These are phyloP conservation scores for Nemania sp. DNA, from an alignment of 2,329 filamentous ascomycete genomes.

Conservation along the genomic window DNA sequence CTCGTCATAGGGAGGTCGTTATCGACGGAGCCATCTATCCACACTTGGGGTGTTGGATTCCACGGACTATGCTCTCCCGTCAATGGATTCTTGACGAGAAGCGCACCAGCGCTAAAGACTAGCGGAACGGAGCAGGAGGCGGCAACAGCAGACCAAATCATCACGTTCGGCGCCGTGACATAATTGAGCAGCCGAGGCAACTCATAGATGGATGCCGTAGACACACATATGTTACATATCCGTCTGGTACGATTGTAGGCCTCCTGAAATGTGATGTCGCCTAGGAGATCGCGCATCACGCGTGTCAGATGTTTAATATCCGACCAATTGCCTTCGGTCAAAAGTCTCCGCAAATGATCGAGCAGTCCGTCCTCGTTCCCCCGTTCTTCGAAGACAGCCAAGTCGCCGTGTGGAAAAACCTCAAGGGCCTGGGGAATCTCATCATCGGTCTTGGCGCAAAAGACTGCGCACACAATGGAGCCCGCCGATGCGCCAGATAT, in stretches of 20 bases:
- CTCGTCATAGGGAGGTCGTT: conserved; percentile 91
- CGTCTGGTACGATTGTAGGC: conserved; percentile 92
- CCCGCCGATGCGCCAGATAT: conserved; percentile 88
- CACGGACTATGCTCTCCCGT: conserved; percentile 80
- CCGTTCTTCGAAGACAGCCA: conserved; percentile 76
- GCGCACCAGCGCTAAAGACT: conserved; percentile 76
- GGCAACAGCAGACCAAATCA: conserved; percentile 97
- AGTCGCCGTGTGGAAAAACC: conserved; percentile 76
- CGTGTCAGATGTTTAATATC: conserved; percentile 80
- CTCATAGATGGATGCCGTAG: conserved; percentile 84
- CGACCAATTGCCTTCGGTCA: conserved; percentile 83
- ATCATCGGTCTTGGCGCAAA: conserved; percentile 77
- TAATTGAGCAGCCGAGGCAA: conserved; percentile 88
- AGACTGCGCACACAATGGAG: conserved; percentile 80
- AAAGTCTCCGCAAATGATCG: conserved; percentile 70
- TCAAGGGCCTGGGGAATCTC: conserved; percentile 73
- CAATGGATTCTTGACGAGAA: conserved; percentile 82
- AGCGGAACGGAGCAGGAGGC: conserved; percentile 92
- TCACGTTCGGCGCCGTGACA: conserved; percentile 87
- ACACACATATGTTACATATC: conserved; percentile 93
- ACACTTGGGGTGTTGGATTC: conserved; percentile 83
- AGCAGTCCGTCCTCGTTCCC: conserved; percentile 64
- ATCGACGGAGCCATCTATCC: conserved; percentile 94
- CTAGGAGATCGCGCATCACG: conserved; percentile 80
- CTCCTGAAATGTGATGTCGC: conserved; percentile 93